phyloP scores from a whole-genome alignment of 2,329 filamentous ascomycete genomes.

The Hypoxylon sp. region DNA sequence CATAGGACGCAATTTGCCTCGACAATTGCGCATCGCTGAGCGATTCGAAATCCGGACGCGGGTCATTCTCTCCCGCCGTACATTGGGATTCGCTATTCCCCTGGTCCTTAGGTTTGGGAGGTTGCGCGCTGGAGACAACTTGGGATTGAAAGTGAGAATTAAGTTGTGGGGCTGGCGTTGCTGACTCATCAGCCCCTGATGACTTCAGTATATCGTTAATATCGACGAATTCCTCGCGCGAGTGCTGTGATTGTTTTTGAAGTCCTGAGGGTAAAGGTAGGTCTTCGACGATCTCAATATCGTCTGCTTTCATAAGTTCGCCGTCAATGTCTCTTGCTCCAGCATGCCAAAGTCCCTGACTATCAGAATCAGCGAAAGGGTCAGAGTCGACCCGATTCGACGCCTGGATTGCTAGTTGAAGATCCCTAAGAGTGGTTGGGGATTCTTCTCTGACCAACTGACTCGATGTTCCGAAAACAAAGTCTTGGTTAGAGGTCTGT shows the following conservation, averaged over 20 bases:
- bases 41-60: constrained; percentile 70
- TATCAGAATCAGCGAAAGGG: constrained; percentile 56
- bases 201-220: constrained; percentile 52
- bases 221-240: constrained; percentile 50
- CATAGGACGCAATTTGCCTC: constrained; percentile 73
- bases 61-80: constrained; percentile 16
- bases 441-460: constrained; percentile 83
- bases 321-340: constrained; percentile 77
- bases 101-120: constrained; percentile 8
- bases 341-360: constrained; percentile 75
- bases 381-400: constrained; percentile 66
- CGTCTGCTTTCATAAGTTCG: constrained; percentile 73
- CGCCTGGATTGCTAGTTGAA: constrained; percentile 72
- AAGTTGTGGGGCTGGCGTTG: constrained; percentile 11
- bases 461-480: constrained; percentile 89
- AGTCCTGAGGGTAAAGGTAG: constrained; percentile 4
- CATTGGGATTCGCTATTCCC: neutral
- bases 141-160: constrained; percentile 45
- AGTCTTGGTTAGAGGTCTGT: constrained; percentile 78
- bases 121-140: constrained; percentile 14
- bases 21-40: constrained; percentile 75
- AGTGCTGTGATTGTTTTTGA: constrained; percentile 49
- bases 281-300: constrained; percentile 66
- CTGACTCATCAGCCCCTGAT: constrained; percentile 35
- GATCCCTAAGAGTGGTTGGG: constrained; percentile 73